phyloP scores from a whole-genome alignment of 495 filamentous ascomycete genomes.

The Parachaetomium inaequale region DNA sequence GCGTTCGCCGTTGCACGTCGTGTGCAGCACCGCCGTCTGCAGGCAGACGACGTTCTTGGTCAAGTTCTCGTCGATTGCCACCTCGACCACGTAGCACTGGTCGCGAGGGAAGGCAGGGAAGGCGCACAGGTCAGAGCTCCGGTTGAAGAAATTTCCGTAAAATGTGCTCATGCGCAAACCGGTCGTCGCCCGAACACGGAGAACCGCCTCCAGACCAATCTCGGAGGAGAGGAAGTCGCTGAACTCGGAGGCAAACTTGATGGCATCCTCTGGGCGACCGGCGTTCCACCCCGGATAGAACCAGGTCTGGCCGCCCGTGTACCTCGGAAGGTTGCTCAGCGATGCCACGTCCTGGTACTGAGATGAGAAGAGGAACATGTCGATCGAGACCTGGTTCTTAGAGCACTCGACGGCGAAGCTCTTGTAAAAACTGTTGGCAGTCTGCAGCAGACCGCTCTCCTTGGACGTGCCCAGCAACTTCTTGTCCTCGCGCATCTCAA shows the following conservation, averaged over 20 bases:
- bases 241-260: conserved; percentile 96
- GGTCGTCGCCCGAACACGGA: conserved; percentile 91
- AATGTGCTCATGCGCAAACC: conserved; percentile 95
- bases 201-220: conserved; percentile 93
- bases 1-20: conserved; percentile 94
- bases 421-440: conserved; percentile 94
- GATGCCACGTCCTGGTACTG: conserved; percentile 97
- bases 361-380: conserved; percentile 98
- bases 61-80: conserved; percentile 92
- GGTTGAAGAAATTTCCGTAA: conserved; percentile 99
- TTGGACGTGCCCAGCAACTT: conserved; percentile 92
- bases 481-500: conserved; percentile 95
- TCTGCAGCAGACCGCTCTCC: conserved; percentile 82
- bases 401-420: conserved; percentile 98
- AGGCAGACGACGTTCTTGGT: conserved; percentile 91
- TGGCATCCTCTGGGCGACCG: conserved; percentile 84
- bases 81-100: conserved; percentile 97
- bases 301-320: conserved; percentile 96
- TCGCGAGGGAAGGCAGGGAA: conserved; percentile 98
- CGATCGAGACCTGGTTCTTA: conserved; percentile 96
- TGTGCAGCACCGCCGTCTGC: conserved; percentile 96
- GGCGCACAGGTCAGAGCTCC: conserved; percentile 91
- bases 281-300: conserved; percentile 99
- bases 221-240: conserved; percentile 93
- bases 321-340: conserved; percentile 87